These are phyloP conservation scores for Zygotorulaspora sp. DNA, from an alignment of 805 yeast species.

Conservation along the genomic window DNA sequence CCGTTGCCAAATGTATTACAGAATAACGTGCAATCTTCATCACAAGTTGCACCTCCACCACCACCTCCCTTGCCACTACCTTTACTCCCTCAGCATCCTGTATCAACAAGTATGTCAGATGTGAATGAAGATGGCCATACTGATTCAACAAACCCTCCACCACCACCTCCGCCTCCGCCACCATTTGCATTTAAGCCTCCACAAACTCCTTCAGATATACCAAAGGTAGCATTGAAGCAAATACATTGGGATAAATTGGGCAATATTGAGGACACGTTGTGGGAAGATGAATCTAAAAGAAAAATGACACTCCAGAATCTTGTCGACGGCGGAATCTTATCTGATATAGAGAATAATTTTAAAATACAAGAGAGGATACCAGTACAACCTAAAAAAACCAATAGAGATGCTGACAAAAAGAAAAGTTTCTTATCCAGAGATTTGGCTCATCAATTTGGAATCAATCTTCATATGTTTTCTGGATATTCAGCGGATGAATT, in stretches of 20 bases:
- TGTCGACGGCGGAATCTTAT: slow-evolving; percentile 56
- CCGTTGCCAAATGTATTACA: slow-evolving; percentile 22
- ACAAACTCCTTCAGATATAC: slow-evolving; percentile 33
- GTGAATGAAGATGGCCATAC: neutral
- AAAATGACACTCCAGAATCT: slow-evolving; percentile 45
- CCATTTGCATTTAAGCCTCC: slow-evolving; percentile 10
- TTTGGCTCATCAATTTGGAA: slow-evolving; percentile 73
- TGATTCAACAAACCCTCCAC: slow-evolving; percentile 3
- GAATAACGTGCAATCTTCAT: neutral
- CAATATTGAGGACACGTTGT: slow-evolving; percentile 53
- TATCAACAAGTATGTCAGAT: neutral
- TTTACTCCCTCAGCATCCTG: slow-evolving; percentile 24
- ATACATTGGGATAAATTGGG: slow-evolving; percentile 80
- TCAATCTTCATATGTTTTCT: slow-evolving; percentile 64
- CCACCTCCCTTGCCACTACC: slow-evolving; percentile 38
- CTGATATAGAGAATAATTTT: slow-evolving; percentile 58
- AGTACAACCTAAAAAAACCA: slow-evolving; percentile 35
- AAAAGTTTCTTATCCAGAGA: slow-evolving; percentile 63
- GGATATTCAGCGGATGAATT: slow-evolving; percentile 50
- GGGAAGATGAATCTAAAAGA: slow-evolving; percentile 47
- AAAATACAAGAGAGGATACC: slow-evolving; percentile 42
- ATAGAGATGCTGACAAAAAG: slow-evolving; percentile 32
- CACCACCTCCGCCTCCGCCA: slow-evolving; percentile 28
- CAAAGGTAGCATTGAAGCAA: slow-evolving; percentile 62
- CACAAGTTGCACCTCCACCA: slow-evolving; percentile 33